Conservation (phyloP, 495 filamentous ascomycete species). For the Xylaria palmicola region DNA sequence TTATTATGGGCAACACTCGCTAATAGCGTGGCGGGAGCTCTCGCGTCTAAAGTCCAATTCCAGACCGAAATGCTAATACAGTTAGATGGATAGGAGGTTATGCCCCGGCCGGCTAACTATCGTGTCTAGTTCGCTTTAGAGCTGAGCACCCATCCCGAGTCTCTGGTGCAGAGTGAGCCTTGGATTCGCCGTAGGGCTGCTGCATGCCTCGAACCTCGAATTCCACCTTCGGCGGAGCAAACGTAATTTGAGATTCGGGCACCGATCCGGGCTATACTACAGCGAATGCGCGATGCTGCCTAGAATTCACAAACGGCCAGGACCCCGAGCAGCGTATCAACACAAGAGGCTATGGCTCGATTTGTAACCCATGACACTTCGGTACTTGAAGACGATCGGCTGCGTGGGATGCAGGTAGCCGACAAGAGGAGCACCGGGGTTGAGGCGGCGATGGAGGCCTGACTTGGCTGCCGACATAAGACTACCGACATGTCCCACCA, state of each 20-base stretch:
- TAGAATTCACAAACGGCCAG: background rate
- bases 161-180: slow-evolving; percentile 5
- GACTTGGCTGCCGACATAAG: slow-evolving; percentile 14
- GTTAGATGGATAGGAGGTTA: background rate
- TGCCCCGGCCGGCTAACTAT: background rate
- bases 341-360: background rate
- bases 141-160: slow-evolving; percentile 9
- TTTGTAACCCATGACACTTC: background rate
- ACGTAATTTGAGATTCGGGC: background rate
- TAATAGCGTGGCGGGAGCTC: background rate
- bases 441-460: background rate
- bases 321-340: background rate
- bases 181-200: slow-evolving; percentile 4
- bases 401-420: slow-evolving; percentile 10
- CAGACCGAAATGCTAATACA: background rate
- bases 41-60: background rate
- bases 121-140: background rate
- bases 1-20: background rate
- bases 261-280: background rate
- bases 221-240: background rate
- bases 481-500: slow-evolving; percentile 3
- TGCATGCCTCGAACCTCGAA: background rate
- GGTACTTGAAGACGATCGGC: slow-evolving; percentile 10
- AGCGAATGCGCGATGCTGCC: background rate
- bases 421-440: slow-evolving; percentile 1